Base-by-base conservation (phyloP, 371 early-diverging fungal species). In the Mucor mucedo region DNA sequence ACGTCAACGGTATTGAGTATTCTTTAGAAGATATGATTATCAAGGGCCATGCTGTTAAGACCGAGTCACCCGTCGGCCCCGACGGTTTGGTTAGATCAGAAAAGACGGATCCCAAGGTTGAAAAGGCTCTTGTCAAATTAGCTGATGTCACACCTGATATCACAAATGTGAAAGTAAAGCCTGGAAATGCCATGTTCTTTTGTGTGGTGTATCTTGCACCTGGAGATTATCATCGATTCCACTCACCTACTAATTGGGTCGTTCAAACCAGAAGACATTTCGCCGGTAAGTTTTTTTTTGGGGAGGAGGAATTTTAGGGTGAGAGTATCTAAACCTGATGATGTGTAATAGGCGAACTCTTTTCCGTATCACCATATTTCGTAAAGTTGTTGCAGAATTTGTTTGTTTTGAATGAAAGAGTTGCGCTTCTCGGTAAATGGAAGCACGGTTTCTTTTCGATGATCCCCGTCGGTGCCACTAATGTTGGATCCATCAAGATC, bases 141-240 rank as follows among this genome's bases (percentile, higher is more conserved):
- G 71, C 56, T 49, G 55, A 73, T 52, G 49, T 71, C 59, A 48
- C 65, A 42, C 55, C 55, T 50, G 55, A 70, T 65, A 41, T 70
- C n/a, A 64, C 66, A 4, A 73, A 77, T 48, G 71, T 79, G 48
- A 71, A 71, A 33, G 68, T 89, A 47, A 83, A 84, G 28, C 83
- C 85, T 41, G 91, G 91, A 54, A 87, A 95, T 65, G 75, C 78
- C 10, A 81, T 98, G 50, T 95, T 85, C 69, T 96, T 90, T 67
- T 88, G 89, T 66, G 97, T 97, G 8, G 88, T 98, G 14, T 98
- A 98, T 70, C 78, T 98, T 52, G 96, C 97, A 0, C 99, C 99
- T 2, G 99, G 98, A 1, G 98, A 98, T 70, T 98, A 98, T 77
- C 99, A 98, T 77, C 88, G 97, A 14, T 98, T 96, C 89, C 99